A percentile compares a stretch with the other conserved stretches of the same genome.
These are phyloP conservation scores for Yamadazyma scolyti DNA, from an alignment of 805 yeast species.

Conservation along the genomic window DNA sequence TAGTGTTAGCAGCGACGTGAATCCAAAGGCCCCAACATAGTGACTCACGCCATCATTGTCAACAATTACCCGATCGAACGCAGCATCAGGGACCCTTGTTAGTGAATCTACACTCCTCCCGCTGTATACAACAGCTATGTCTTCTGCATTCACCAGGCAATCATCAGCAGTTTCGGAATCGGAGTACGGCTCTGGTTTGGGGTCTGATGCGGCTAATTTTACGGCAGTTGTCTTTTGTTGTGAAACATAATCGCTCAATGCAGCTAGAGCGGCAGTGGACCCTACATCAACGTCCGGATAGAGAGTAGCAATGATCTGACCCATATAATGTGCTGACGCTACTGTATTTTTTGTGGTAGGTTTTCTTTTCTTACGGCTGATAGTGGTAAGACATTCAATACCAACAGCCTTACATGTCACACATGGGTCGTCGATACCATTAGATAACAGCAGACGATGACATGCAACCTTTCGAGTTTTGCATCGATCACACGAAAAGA, in stretches of 20 bases:
- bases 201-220: too few species aligned
- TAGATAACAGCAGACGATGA: slow-evolving; percentile 1
- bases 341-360: slow-evolving; percentile 1
- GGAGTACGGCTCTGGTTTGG: too few species aligned
- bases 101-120: slow-evolving; percentile 7
- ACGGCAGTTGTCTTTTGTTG: too few species aligned
- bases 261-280: too few species aligned
- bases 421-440: slow-evolving; percentile 6
- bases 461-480: slow-evolving; percentile 9
- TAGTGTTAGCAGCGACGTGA: slow-evolving; percentile 6
- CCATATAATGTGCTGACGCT: slow-evolving; percentile 3
- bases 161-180: too few species aligned
- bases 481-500: slow-evolving; percentile 8
- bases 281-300: slow-evolving; percentile 6
- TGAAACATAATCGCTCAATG: too few species aligned
- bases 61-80: slow-evolving; percentile 9
- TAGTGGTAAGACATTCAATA: slow-evolving; percentile 7
- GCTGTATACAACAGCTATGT: slow-evolving; percentile 5
- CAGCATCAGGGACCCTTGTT: background rate
- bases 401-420: slow-evolving; percentile 3
- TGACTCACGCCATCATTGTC: slow-evolving; percentile 10
- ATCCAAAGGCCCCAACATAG: slow-evolving; percentile 10
- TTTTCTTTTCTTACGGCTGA: slow-evolving; percentile 6
- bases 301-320: slow-evolving; percentile 2
- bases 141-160: too few species aligned